Conservation (phyloP, 2,329 filamentous ascomycete species). For the Endoconidiophora polonica region DNA sequence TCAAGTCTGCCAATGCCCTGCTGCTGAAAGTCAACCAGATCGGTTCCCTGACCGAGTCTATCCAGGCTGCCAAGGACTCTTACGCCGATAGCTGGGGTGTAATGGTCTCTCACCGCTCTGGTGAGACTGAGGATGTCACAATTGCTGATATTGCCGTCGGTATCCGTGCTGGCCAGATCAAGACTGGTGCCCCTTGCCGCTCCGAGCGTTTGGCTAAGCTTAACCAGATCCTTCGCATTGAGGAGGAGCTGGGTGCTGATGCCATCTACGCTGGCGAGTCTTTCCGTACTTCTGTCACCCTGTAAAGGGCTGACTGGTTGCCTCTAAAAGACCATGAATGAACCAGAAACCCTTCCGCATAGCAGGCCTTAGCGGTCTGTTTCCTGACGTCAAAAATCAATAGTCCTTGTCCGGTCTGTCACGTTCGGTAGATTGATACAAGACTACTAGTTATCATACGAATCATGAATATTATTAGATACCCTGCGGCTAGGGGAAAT, state of each 20-base stretch:
- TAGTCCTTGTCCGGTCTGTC: too few species aligned
- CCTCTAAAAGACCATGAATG: constrained; percentile 7
- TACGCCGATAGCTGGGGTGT: constrained; percentile 93
- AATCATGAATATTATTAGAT: constrained; percentile 11
- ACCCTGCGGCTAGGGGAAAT: constrained; percentile 10
- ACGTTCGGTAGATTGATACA: too few species aligned
- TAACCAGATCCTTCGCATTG: constrained; percentile 99
- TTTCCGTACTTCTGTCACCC: constrained; percentile 80
- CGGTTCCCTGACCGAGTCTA: constrained; percentile 94
- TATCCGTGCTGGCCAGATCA: constrained; percentile 94
- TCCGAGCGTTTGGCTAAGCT: constrained; percentile 99
- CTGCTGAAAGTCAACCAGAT: constrained; percentile 99
- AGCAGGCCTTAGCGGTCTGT: constrained; percentile 9
- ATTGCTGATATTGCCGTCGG: constrained; percentile 96
- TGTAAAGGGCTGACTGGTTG: constrained; percentile 38
- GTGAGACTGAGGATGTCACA: constrained; percentile 99
- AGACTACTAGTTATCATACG: neutral
- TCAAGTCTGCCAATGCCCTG: constrained; percentile 96
- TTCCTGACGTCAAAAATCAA: constrained; percentile 8
- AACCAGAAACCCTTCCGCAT: constrained; percentile 13
- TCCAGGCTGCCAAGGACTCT: constrained; percentile 97
- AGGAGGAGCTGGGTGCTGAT: constrained; percentile 91
- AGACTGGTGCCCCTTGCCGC: constrained; percentile 89
- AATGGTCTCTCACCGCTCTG: constrained; percentile 98
- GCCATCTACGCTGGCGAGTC: constrained; percentile 82